These are phyloP conservation scores for Kitagawia praeruptora DNA, from an alignment of 129 eudicot species.

Conservation along the genomic window DNA sequence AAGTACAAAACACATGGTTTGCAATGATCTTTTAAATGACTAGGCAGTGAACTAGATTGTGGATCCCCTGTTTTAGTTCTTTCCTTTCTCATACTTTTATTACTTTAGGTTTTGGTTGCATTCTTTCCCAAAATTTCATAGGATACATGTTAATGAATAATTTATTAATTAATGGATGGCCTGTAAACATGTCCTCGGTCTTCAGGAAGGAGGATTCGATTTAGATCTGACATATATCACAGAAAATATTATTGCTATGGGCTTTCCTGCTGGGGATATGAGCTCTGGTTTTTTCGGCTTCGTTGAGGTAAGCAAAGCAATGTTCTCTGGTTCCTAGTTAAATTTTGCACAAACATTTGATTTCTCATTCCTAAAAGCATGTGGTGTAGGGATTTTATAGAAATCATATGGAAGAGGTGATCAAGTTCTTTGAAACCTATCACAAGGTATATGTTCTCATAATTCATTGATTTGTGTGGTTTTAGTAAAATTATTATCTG, in stretches of 20 bases:
- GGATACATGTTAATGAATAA: neutral
- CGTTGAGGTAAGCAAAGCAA: slow-evolving; percentile 44
- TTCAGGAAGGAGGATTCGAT: slow-evolving; percentile 89
- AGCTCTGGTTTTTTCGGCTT: slow-evolving; percentile 95
- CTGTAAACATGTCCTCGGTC: neutral
- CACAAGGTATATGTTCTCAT: slow-evolving; percentile 56
- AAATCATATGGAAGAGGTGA: slow-evolving; percentile 97
- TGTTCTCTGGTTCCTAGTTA: neutral
- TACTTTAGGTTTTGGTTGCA: neutral
- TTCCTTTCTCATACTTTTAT: neutral
- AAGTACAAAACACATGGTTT: neutral
- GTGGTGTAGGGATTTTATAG: slow-evolving; percentile 78
- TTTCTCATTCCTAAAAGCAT: neutral
- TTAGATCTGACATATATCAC: slow-evolving; percentile 93
- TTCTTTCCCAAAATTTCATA: neutral
- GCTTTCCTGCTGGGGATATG: slow-evolving; percentile 98
- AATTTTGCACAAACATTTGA: neutral
- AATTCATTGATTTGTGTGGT: neutral
- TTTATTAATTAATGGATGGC: neutral
- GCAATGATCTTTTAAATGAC: neutral
- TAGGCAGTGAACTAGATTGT: neutral
- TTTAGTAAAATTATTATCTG: neutral
- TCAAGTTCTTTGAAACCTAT: slow-evolving; percentile 82
- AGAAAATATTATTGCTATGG: slow-evolving; percentile 96
- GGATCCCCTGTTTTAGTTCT: neutral